phyloP scores from a whole-genome alignment of 495 filamentous ascomycete species.

The Neurospora tetraspora region DNA sequence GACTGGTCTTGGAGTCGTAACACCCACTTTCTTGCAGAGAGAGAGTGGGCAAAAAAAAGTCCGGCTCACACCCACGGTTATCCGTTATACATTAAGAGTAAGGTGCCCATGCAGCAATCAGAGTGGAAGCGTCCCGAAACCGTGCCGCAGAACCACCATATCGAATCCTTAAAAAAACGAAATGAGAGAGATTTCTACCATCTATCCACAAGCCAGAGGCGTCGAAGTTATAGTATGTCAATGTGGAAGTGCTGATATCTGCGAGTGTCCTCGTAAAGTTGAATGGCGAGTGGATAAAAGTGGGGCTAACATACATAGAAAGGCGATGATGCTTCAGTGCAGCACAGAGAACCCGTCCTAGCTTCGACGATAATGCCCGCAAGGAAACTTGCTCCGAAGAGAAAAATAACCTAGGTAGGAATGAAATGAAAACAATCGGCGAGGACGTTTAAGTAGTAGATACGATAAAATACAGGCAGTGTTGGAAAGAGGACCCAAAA shows the following conservation, averaged over 20 bases:
- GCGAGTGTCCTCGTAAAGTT: background rate
- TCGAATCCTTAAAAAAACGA: background rate
- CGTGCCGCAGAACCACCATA: no score
- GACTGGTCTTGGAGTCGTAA: no score
- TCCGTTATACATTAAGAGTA: no score
- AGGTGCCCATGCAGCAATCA: no score
- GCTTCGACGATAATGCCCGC: background rate
- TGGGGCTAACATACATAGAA: background rate
- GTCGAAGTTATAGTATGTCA: background rate
- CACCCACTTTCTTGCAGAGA: no score
- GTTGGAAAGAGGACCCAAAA: background rate
- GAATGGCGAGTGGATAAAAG: background rate
- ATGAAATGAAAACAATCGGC: background rate
- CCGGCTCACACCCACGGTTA: no score
- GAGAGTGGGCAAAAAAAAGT: no score
- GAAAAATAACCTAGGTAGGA: no score
- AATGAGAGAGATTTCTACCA: background rate
- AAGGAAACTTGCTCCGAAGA: no score
- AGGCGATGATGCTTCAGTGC: background rate
- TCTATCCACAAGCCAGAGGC: background rate
- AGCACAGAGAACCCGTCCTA: background rate
- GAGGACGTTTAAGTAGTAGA: background rate
- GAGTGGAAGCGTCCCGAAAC: no score
- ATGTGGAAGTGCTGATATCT: background rate
- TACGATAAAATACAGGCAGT: background rate